A percentile compares a stretch with the other conserved stretches of the same genome.
phyloP scores from a whole-genome alignment of 2,329 filamentous ascomycete genomes.

The Penicillium sp. region DNA sequence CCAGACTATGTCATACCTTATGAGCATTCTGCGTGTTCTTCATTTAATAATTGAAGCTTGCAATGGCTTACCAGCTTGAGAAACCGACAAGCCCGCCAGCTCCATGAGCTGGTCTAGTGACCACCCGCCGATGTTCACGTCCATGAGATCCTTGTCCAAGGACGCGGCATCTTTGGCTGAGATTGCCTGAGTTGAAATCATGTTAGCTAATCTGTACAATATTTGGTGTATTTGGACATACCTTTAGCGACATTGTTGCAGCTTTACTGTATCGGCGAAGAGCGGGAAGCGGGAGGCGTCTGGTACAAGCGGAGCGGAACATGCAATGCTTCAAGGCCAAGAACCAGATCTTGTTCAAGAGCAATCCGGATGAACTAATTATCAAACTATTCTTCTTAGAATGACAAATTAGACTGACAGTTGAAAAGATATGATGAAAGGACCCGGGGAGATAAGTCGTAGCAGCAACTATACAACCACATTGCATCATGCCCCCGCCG shows the following conservation, averaged over 20 bases:
- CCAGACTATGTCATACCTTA: conserved; percentile 65
- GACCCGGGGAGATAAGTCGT: conserved; percentile 1
- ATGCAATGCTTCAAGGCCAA: conserved; percentile 30
- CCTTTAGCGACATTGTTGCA: conserved; percentile 51
- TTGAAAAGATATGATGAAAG: background rate
- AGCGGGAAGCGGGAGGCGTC: conserved; percentile 21
- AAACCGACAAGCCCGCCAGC: conserved; percentile 88
- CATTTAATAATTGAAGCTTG: background rate
- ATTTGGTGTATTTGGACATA: conserved; percentile 23
- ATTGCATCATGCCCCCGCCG: conserved; percentile 32
- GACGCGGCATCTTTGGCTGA: conserved; percentile 85
- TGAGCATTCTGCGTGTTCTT: background rate
- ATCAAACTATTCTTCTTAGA: too few species aligned
- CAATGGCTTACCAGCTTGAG: conserved; percentile 73
- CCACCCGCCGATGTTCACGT: conserved; percentile 84
- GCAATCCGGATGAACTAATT: background rate
- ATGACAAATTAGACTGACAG: background rate
- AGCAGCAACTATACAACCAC: conserved; percentile 21
- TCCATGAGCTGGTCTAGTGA: conserved; percentile 98
- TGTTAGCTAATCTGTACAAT: background rate
- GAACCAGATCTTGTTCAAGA: background rate
- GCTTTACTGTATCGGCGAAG: conserved; percentile 37
- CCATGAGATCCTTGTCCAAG: conserved; percentile 93
- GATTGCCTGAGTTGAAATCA: conserved; percentile 68
- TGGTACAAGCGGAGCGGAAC: conserved; percentile 31